Evolutionary conservation across 306 rosid genomes (phyloP), one percentile per base, ranked within the genome.

Genomic region (Inga leiocalycina): DNA sequence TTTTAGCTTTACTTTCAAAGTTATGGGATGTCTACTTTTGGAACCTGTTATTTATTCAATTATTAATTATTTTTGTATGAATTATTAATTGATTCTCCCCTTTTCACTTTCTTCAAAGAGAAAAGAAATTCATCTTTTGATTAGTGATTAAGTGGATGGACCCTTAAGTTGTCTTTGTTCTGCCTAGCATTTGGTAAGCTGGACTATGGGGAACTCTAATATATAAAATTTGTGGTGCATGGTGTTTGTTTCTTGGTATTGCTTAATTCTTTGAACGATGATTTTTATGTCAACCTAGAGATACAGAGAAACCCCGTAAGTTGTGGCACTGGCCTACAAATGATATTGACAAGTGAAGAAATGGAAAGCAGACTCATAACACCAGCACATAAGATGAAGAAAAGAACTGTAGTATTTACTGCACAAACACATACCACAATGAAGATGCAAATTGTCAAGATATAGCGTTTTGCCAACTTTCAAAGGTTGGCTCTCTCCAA

Each of bases 1-100:
- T 34, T 66, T 68, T 20, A 67, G 56, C 20, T 54, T 52, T 52
- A 82, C 20, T 32, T 49, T 51, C 67, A 68, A 68, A 68, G 68
- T 49, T 49, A 20, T 68, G 59, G 27, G 78, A 49, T 39, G 16
- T 74, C 43, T 16, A 32, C 45, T 12, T 74, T 74, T 49, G 65
- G 66, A 59, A n/a, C 13, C 66, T 10, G 32, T 59, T 59, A 59
- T 8, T 2, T 59, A 57, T 57, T 57, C 22, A 57, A n/a, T 7
- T 57, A 57, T 57, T 57, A 57, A n/a, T n/a, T 20, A 57, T 57
- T 57, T 6, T 20, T 19, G 61, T 57, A 20, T 57, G 27, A 57
- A 57, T 56, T 54, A 19, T 54, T 56, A 56, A 56, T 19, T 56
- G 27, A 19, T 57, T 57, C 30, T 49, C 54, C 54, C 49, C 54